A percentile compares a stretch with the other conserved stretches of the same genome.
phyloP scores from a whole-genome alignment of 1,284 basidiomycete species.

The Spongiforma sp. region DNA sequence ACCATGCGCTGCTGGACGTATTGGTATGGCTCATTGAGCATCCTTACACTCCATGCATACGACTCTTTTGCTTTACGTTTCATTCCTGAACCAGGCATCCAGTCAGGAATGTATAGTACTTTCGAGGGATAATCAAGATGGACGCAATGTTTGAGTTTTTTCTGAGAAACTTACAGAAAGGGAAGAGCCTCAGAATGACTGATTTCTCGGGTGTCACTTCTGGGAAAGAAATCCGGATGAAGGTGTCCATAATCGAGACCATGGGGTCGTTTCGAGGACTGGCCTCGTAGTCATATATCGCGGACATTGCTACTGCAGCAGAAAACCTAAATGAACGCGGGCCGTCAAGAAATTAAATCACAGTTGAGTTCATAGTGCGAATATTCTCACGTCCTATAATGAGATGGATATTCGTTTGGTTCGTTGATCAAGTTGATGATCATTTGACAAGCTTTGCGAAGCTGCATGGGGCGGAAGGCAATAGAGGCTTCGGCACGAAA shows the following conservation, averaged over 20 bases:
- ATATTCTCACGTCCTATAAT: background rate
- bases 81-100: background rate
- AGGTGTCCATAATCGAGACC: background rate
- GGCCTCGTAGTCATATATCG: background rate
- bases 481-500: background rate
- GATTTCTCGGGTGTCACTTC: background rate
- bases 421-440: background rate
- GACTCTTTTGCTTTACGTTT: background rate
- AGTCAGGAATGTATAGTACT: background rate
- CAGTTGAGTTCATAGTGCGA: background rate
- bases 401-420: background rate
- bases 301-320: background rate
- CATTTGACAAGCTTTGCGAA: background rate
- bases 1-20: background rate
- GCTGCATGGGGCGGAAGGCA: background rate
- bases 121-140: background rate
- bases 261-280: background rate
- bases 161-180: background rate
- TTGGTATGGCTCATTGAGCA: background rate
- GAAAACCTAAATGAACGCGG: background rate
- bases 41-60: background rate
- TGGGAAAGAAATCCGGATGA: background rate
- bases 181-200: background rate
- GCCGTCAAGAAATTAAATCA: background rate
- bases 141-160: background rate